Evolutionary conservation across 495 filamentous ascomycete genomes (phyloP).

Genomic region (Penicillium canescens): DNA sequence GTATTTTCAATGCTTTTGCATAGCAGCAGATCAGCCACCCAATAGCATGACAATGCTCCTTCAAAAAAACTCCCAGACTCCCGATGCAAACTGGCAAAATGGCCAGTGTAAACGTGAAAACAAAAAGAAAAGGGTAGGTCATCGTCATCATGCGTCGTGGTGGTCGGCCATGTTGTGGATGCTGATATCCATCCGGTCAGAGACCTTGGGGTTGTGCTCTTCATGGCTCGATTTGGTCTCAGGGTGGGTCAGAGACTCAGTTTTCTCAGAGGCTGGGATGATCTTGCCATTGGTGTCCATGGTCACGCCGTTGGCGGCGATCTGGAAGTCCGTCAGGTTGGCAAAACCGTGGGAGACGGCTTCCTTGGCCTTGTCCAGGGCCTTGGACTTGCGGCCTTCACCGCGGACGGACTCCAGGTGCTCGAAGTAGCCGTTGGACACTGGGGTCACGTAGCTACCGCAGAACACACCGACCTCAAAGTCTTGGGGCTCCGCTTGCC

Average conservation of each 20-base stretch:
- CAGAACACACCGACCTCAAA: conserved; percentile 99
- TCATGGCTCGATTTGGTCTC: conserved; percentile 19
- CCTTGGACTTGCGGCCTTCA: conserved; percentile 70
- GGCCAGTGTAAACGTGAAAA: conserved; percentile 5
- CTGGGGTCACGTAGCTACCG: conserved; percentile 83
- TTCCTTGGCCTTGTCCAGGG: conserved; percentile 66
- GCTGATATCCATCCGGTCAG: conserved; percentile 60
- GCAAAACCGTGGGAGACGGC: conserved; percentile 68
- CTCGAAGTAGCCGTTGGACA: conserved; percentile 81
- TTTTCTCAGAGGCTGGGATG: conserved; percentile 38
- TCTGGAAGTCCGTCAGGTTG: conserved; percentile 59
- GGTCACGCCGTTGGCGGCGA: conserved; percentile 62
- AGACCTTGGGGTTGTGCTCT: conserved; percentile 39
- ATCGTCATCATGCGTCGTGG: conserved; percentile 25
- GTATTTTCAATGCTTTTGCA: conserved; percentile 9
- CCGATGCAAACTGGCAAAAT: conserved; percentile 8
- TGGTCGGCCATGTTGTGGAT: conserved; percentile 61
- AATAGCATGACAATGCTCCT: conserved; percentile 7
- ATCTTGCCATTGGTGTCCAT: conserved; percentile 58
- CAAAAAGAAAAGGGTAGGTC: conserved; percentile 4
- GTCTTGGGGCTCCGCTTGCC: conserved; percentile 51
- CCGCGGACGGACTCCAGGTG: conserved; percentile 77
- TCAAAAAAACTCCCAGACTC: conserved; percentile 16
- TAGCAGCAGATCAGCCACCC: conserved; percentile 3
- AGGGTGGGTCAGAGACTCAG: background rate